Evolutionary conservation across 305 asterid species (phyloP).

Genomic region (Plantago coronopus): DNA sequence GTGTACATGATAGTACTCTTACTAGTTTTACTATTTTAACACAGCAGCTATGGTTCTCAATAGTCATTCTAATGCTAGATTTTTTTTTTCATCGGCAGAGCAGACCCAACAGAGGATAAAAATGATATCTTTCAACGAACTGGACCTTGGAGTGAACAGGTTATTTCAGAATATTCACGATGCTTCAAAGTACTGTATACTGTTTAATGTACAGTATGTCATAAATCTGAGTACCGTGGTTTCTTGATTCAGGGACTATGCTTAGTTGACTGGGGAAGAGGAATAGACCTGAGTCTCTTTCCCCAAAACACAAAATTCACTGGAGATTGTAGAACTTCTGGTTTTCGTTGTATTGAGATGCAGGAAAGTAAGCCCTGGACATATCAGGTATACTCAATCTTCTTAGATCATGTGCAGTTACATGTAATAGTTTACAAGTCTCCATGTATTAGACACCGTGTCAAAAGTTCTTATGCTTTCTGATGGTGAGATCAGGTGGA

Average conservation of each 20-base stretch:
- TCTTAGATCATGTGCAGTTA: background rate
- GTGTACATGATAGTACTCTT: too few species aligned
- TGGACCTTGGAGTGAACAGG: conserved; percentile 94
- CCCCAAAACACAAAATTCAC: conserved; percentile 55
- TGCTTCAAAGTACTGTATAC: background rate
- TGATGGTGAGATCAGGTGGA: conserved; percentile 54
- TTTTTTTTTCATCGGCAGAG: conserved; percentile 37
- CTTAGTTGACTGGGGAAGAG: conserved; percentile 98
- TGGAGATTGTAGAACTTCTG: conserved; percentile 90
- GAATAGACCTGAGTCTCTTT: conserved; percentile 73
- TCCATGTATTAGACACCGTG: background rate
- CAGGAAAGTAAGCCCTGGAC: conserved; percentile 91
- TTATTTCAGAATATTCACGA: conserved; percentile 24
- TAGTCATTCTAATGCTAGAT: conserved; percentile 14
- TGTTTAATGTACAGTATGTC: background rate
- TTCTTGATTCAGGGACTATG: conserved; percentile 70
- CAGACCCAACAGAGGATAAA: conserved; percentile 54
- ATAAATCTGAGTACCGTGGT: conserved; percentile 17
- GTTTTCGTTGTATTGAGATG: conserved; percentile 91
- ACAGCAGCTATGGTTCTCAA: background rate
- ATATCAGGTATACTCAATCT: conserved; percentile 51
- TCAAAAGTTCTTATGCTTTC: background rate
- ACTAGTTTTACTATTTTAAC: too few species aligned
- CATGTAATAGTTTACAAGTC: background rate
- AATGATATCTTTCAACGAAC: conserved; percentile 40